Conservation (phyloP, 2,329 filamentous ascomycete genomes). For the Chalara sp. region DNA sequence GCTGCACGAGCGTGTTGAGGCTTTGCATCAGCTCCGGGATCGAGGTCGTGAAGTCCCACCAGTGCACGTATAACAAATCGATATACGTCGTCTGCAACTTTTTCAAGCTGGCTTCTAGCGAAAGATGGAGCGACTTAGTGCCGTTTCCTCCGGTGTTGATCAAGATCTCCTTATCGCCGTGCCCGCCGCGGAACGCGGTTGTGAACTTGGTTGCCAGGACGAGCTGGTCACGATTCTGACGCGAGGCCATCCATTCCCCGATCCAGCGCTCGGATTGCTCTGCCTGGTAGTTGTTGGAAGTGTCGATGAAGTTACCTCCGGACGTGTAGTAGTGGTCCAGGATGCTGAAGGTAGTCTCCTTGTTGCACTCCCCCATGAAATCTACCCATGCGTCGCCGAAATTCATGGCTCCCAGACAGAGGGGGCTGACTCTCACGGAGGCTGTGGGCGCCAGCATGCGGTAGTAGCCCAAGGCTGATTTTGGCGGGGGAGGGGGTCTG, state of each 20-base stretch:
- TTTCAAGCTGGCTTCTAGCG: conserved; percentile 47
- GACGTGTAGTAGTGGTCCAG: conserved; percentile 49
- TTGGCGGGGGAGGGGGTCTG: conserved; percentile 30
- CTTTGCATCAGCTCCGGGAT: conserved; percentile 64
- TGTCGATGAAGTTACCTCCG: conserved; percentile 66
- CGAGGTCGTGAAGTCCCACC: conserved; percentile 62
- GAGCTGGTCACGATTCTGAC: conserved; percentile 55
- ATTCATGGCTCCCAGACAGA: conserved; percentile 57
- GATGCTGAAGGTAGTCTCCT: conserved; percentile 47
- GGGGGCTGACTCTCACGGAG: conserved; percentile 55
- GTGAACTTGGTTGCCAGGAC: conserved; percentile 60
- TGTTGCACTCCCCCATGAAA: conserved; percentile 57
- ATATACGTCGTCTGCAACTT: conserved; percentile 64
- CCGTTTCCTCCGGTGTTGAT: conserved; percentile 52
- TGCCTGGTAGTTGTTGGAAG: conserved; percentile 23
- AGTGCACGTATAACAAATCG: conserved; percentile 58
- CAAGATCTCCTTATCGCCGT: conserved; percentile 24
- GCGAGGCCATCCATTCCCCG: conserved; percentile 63
- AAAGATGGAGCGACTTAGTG: conserved; percentile 51
- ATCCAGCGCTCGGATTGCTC: conserved; percentile 59
- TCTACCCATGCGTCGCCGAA: conserved; percentile 45
- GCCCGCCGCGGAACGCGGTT: conserved; percentile 23
- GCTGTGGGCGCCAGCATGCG: conserved; percentile 58
- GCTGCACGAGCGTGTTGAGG: conserved; percentile 51
- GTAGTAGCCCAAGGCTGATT: conserved; percentile 55